Conservation (phyloP, 805 yeast species). For the Wickerhamomyces kurtzmanii region DNA sequence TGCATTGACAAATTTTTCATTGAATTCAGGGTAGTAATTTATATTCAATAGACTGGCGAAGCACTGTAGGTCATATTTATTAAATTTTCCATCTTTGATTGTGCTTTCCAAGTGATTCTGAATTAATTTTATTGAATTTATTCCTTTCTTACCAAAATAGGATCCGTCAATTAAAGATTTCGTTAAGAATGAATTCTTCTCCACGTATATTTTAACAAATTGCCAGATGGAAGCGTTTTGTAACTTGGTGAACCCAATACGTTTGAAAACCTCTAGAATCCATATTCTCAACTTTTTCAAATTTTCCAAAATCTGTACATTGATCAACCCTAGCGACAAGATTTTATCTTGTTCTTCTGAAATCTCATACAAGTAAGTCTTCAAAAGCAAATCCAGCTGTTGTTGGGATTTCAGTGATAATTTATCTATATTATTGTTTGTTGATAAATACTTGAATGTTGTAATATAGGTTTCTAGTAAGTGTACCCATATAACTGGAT, state of each 20-base stretch:
- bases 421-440: conserved; percentile 23
- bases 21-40: conserved; percentile 22
- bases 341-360: conserved; percentile 51
- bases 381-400: conserved; percentile 46
- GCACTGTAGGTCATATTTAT: conserved; percentile 9
- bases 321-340: conserved; percentile 62
- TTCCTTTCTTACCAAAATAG: conserved; percentile 14
- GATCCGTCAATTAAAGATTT: conserved; percentile 48
- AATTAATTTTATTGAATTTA: conserved; percentile 26
- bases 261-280: conserved; percentile 36
- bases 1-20: conserved; percentile 41
- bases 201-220: conserved; percentile 43
- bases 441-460: conserved; percentile 37
- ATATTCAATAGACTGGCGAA: conserved; percentile 3
- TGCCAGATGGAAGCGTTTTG: conserved; percentile 58
- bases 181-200: conserved; percentile 30
- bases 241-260: conserved; percentile 46
- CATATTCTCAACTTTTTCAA: conserved; percentile 33
- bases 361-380: conserved; percentile 49
- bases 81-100: conserved; percentile 22
- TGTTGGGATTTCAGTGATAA: conserved; percentile 47
- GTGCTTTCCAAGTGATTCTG: conserved; percentile 42
- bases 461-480: conserved; percentile 53
- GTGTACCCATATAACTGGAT: conserved; percentile 79
- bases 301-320: conserved; percentile 54